Base-by-base conservation (phyloP, 352 stramenopile genomes). In the Globisporangium megalacanthum region DNA sequence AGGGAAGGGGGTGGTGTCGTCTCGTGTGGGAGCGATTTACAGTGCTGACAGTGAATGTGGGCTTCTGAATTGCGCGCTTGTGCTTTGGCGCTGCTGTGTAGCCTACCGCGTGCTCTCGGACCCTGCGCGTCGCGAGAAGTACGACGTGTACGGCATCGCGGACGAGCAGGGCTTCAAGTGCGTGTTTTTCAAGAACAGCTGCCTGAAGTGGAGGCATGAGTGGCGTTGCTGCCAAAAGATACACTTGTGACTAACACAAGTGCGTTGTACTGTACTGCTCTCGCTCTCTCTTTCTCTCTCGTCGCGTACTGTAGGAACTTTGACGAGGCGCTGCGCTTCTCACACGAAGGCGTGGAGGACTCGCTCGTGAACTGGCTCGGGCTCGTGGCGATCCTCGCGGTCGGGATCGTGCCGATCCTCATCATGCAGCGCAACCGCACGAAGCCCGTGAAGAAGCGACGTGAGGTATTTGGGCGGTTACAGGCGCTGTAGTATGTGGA, bases 161-260 rank as follows among this genome's bases (percentile, higher is more conserved):
- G 80, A 90, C 58, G 80, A 90, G 10, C 66, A 90, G 58, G 80
- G 72, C 48, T 90, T 88, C 60, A 77, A 83, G 80, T 90, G 70
- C 37, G 79, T 80, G 39, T 49, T 39, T 39, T 39, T 39, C 35
- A 39, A 39, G 35, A 2, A 13, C 35, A 13, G 35, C 6, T 39
- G 35, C 35, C 35, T 39, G 35, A 1, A 39, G 35, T 13, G 35
- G 25, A 29, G 25, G 25, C 25, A 29, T 29, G 25, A 4, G 2
- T 39, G 35, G 7, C 35, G 35, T 39, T 13, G 35, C n/a, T 13
- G 35, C 25, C 2, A 29, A 1, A 4, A 29, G 25, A 29, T 29
- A 39, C 7, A 13, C 7, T 3, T 39, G 35, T 13, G 35, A 5
- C 35, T 39, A 1, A 39, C 35, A 13, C 35, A 13, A 1, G 35